phyloP scores from a whole-genome alignment of 441 rosid genomes.

The Sinapis alba region DNA sequence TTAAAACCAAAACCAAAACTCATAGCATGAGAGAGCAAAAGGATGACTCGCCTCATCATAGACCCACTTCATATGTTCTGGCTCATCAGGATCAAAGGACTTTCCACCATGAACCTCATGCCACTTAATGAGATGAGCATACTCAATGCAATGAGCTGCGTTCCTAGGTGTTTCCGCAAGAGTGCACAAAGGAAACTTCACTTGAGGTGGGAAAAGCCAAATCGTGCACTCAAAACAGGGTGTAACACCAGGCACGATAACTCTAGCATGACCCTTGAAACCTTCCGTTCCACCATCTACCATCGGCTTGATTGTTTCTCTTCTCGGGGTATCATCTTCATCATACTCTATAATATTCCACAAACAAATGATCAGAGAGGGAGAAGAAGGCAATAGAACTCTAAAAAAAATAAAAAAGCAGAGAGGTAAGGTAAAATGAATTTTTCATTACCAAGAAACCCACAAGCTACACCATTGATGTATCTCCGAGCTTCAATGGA shows the following conservation, averaged over 20 bases:
- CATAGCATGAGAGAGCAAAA: constrained; percentile 15
- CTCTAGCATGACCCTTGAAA: constrained; percentile 97
- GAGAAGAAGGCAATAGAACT: constrained; percentile 1
- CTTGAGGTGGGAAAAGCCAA: constrained; percentile 99
- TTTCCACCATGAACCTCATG: constrained; percentile 76
- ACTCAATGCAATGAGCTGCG: constrained; percentile 97
- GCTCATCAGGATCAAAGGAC: constrained; percentile 85
- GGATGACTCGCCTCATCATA: constrained; percentile 63
- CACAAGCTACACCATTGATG: constrained; percentile 85
- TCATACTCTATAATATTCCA: constrained; percentile 63
- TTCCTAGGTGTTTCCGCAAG: constrained; percentile 97
- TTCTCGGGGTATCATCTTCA: constrained; percentile 67
- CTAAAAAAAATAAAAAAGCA: neutral
- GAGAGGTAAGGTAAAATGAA: constrained; percentile 30
- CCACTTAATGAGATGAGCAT: constrained; percentile 96
- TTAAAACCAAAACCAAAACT: constrained; percentile 19
- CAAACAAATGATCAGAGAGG: constrained; percentile 28
- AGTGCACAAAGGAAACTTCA: constrained; percentile 95
- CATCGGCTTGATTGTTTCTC: constrained; percentile 84
- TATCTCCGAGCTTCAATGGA: constrained; percentile 92
- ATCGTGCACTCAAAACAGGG: constrained; percentile 96
- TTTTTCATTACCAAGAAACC: constrained; percentile 73
- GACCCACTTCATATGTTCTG: constrained; percentile 94
- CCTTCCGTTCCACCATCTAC: constrained; percentile 99
- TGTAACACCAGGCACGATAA: constrained; percentile 81